Percentiles rank a stretch among this genome's conserved stretches.
These are phyloP conservation scores for Penicillium nordicum DNA, from an alignment of 2,329 filamentous ascomycete genomes.

Conservation along the genomic window DNA sequence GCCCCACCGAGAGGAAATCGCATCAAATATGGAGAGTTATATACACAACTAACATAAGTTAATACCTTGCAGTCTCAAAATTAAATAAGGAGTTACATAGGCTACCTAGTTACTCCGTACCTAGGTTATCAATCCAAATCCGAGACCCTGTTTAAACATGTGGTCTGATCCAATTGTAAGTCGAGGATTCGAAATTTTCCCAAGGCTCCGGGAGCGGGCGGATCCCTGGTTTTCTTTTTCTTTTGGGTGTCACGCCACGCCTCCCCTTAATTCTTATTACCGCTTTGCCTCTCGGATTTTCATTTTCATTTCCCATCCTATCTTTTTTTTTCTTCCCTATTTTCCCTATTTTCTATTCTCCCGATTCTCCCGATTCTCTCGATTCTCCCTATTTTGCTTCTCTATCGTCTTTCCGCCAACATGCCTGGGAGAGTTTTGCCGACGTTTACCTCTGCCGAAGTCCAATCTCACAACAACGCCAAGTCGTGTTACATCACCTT, in stretches of 20 bases:
- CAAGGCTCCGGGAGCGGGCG: constrained; percentile 15
- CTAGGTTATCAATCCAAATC: not conserved
- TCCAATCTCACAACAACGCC: constrained; percentile 72
- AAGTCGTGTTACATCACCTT: constrained; percentile 92
- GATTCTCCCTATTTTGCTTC: not conserved
- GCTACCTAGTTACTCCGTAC: no score
- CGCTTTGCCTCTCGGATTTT: not conserved
- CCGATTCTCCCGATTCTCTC: not conserved
- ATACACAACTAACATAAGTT: not conserved
- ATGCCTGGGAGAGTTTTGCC: constrained; percentile 84
- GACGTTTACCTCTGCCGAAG: constrained; percentile 74
- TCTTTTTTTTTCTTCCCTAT: no score
- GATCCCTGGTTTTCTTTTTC: constrained; percentile 7
- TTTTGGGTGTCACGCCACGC: constrained; percentile 23
- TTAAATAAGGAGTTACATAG: not conserved
- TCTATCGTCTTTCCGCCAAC: constrained; percentile 20
- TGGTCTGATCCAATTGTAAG: constrained; percentile 4
- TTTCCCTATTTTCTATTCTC: not conserved
- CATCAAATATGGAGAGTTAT: not conserved
- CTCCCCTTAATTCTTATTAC: constrained; percentile 16
- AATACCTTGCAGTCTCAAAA: not conserved
- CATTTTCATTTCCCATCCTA: not conserved
- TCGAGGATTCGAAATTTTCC: constrained; percentile 5
- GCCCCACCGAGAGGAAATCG: not conserved
- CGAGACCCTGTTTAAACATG: not conserved